Base-by-base conservation (phyloP, 306 rosid genomes). In the Erythrophleum fordii region DNA sequence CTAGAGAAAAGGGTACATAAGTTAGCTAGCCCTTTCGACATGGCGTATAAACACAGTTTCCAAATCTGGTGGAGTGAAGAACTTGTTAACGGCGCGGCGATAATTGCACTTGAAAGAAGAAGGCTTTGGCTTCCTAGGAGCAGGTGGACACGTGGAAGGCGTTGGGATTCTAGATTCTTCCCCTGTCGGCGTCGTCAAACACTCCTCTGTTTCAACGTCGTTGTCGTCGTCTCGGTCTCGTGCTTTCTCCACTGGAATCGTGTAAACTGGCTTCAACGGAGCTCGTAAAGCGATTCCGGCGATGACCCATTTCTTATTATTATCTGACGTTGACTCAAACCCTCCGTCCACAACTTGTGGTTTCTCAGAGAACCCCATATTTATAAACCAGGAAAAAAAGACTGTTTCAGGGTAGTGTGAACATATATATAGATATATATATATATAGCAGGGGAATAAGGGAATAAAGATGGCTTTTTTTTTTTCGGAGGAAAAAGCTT, bases 11-110 rank as follows among this genome's bases (percentile, higher is more conserved):
- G 11, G 37, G 41, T 61, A 70, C 69, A 70, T 20, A 53, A 75
- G 69, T 78, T 85, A 62, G 90, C 89, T 89, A 45, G 91, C 89
- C 55, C 76, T 85, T 73, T 88, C 88, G 70, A 85, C 85, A 60
- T 87, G 94, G 22, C 87, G 87, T 29, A 76, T 80, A 56, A 95
- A 95, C 23, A 95, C 89, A 13, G 89, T 78, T 76, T 95, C 99
- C 73, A 92, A 90, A 12, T 93, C 97, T 0, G 89, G 94, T 68
- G 97, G 92, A 10, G 82, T 83, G 86, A 93, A 89, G 86, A 95
- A 88, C 83, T 91, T 88, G 62, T 82, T 79, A 5, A 61, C 84
- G n/a, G 75, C 76, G 6, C 73, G 80, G 31, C 78, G 84, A 29
- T 81, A 89, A 25, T 84, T 91, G 76, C 88, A 93, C 85, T 87